Evolutionary conservation across 1,284 basidiomycete genomes (phyloP), one percentile per base, ranked within the genome.

Genomic region (Exsudoporus floridanus): DNA sequence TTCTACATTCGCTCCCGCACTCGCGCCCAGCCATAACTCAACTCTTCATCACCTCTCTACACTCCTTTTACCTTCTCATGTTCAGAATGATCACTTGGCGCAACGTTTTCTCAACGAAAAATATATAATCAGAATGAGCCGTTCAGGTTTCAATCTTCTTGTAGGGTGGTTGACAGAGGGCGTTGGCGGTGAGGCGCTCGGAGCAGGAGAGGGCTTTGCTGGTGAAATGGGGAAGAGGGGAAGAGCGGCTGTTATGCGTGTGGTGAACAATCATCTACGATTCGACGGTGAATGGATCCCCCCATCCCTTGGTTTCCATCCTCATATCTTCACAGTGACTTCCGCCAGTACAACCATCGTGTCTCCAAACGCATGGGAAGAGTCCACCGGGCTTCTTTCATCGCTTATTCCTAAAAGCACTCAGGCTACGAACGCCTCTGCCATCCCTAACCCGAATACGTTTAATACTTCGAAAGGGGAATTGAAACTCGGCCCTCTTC

Each of bases 91-190:
- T 63, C 84, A 90, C 38, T 71, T 89, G 28, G 93, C 93, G 0
- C 88, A 92, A 66, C 82, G 92, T 16, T 95, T 97, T 70, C 78
- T 93, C 31, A 84, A 86, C 49, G 94, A 98, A 70, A 92, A 94
- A 68, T 99, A 98, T 71, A 83, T 87, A 31, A 79, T 98, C 53
- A 84, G 87, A 35, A 91, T 99, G 84, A 94, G 91, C 56, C 84
- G 92, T 39, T 95, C 94, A 40, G 91, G 94, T 1, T 96, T 98
- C 67, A 84, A 89, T 36, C 82, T 99, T 7, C 78, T 99, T 10
- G 81, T 98, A 8, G 95, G 95, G 34, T 99, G 97, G 97, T 74
- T 99, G 50, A 97, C 92, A 18, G 93, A 94, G 67, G 93, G 92
- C 31, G 77, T 87, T n/a, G 90, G 90, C 28, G 90, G 93, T 28